Base-by-base conservation (phyloP, 2,329 filamentous ascomycete species). In the Botrytis galanthina region DNA sequence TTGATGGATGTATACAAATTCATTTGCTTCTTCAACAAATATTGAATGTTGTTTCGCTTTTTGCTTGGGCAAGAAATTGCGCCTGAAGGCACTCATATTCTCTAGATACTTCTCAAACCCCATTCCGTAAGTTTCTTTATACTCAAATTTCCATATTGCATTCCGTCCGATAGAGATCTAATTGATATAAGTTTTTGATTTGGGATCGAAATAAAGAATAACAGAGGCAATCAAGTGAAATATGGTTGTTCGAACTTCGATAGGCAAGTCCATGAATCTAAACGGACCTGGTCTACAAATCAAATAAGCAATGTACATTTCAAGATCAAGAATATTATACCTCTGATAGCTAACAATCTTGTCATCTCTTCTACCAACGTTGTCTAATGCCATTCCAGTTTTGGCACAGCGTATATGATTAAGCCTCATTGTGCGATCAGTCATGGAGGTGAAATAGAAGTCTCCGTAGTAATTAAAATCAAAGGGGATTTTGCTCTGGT, bases 381-480 rank as follows among this genome's bases (percentile, higher is more conserved):
- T 42, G 7, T n/a, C 16, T 3, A 0, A n/a, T 35, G 59, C 22
- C 35, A 0, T 5, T 14, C 22, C 7, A 14, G 0, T 8, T 26
- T 1, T n/a, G 35, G 35, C 16, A 0, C 2, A 3, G 26, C 3
- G 26, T 4, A 3, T 62, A 1, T 3, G 37, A 3, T 10, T 16
- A 5, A 29, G 0, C 0, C 1, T 16, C 20, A 1, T 0, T 10
- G 0, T 0, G 2, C 37, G 60, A 18, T 62, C 3, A 29, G 8
- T 0, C 2, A 0, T 20, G 1, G 16, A 16, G 20, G n/a, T 0
- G 29, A 63, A 44, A n/a, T 32, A 63, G n/a, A 63, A 63, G 3
- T 63, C n/a, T 44, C 39, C n/a, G 39, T 63, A 46, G 18, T 63
- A 44, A 14, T 44, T 46, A 1, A 63, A 63, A 63, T 63, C 61